These are phyloP conservation scores for Tuber aestivum DNA, from an alignment of 495 filamentous ascomycete genomes.

Conservation along the genomic window DNA sequence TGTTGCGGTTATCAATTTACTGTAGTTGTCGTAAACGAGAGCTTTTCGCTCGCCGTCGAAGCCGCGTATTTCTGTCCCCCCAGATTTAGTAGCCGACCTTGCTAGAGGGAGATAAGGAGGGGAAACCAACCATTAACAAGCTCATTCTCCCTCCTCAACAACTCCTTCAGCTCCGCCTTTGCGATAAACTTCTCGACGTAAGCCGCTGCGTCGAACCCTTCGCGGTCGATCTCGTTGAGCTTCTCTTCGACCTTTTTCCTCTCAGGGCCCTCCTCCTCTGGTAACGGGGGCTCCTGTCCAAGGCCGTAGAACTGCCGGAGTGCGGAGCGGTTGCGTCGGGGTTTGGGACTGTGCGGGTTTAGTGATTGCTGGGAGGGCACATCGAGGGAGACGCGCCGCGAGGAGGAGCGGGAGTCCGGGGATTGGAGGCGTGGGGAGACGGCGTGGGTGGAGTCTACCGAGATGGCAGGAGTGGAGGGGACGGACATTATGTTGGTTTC, in stretches of 20 bases:
- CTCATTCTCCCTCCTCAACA: slow-evolving; percentile 59
- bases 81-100: background rate
- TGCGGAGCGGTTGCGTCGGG: slow-evolving; percentile 68
- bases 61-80: slow-evolving; percentile 64
- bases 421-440: slow-evolving; percentile 51
- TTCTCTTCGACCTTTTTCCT: slow-evolving; percentile 41
- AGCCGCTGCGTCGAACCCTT: slow-evolving; percentile 52
- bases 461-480: slow-evolving; percentile 64
- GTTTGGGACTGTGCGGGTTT: slow-evolving; percentile 38
- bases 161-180: slow-evolving; percentile 57
- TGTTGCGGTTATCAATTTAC: slow-evolving; percentile 87
- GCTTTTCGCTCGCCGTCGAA: slow-evolving; percentile 94
- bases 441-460: slow-evolving; percentile 50
- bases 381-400: slow-evolving; percentile 50
- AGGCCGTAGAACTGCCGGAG: slow-evolving; percentile 93
- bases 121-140: slow-evolving; percentile 50
- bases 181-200: slow-evolving; percentile 63
- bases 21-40: slow-evolving; percentile 96
- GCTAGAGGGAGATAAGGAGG: background rate
- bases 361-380: slow-evolving; percentile 43
- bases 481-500: slow-evolving; percentile 63
- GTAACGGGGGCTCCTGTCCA: slow-evolving; percentile 32
- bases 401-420: slow-evolving; percentile 43
- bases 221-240: slow-evolving; percentile 53
- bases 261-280: slow-evolving; percentile 29